These are phyloP conservation scores for Cucumis cinereus DNA, from an alignment of 306 rosid species.

Conservation along the genomic window DNA sequence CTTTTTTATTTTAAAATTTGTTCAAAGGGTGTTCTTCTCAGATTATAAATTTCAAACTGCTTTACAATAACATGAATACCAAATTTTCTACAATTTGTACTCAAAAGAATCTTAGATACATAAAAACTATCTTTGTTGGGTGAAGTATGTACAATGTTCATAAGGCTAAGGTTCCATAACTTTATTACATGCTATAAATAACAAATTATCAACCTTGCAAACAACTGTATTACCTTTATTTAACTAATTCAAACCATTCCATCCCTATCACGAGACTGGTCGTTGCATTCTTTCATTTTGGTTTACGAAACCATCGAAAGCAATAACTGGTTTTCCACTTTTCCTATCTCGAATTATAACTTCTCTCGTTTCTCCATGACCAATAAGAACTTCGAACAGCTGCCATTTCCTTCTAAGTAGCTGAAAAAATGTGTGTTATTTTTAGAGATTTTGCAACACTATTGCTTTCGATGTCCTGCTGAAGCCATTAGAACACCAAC, in stretches of 20 bases:
- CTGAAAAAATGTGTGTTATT: not conserved
- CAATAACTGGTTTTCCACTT: not conserved
- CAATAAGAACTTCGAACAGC: not conserved
- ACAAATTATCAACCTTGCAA: not conserved
- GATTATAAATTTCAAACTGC: too few relatives aligned
- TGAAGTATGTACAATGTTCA: too few relatives aligned
- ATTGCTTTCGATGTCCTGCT: slow-evolving; percentile 63
- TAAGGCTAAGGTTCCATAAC: not conserved
- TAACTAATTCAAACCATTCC: not conserved
- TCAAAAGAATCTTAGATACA: too few relatives aligned
- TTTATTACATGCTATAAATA: not conserved
- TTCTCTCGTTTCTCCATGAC: not conserved
- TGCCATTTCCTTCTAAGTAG: not conserved
- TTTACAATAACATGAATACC: too few relatives aligned
- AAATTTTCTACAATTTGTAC: too few relatives aligned
- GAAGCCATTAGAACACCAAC: slow-evolving; percentile 70
- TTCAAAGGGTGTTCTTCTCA: too few relatives aligned
- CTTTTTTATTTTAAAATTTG: too few relatives aligned
- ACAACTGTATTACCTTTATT: not conserved
- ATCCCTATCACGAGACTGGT: not conserved
- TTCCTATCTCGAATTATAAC: not conserved
- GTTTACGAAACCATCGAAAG: not conserved
- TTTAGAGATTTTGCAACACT: not conserved
- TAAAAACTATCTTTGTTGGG: too few relatives aligned
- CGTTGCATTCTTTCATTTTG: not conserved